Conservation (phyloP, 139 green algal genomes). For the Tetraselmis chui region DNA sequence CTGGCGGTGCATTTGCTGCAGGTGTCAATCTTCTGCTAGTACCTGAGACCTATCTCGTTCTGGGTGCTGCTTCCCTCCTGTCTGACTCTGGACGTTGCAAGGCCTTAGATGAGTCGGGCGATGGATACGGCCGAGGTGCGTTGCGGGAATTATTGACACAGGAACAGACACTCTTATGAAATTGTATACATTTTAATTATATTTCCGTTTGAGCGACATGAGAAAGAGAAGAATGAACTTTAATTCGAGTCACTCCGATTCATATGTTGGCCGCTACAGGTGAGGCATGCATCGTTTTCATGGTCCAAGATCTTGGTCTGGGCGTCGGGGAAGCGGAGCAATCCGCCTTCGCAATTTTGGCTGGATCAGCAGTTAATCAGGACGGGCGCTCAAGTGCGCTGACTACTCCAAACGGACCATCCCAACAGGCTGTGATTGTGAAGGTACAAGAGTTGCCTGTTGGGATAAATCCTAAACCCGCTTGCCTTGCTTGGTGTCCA, state of each 20-base stretch:
- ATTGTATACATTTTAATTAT: no score
- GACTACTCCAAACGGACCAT: slow-evolving; percentile 80
- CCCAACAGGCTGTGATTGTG: slow-evolving; percentile 69
- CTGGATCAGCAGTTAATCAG: slow-evolving; percentile 40
- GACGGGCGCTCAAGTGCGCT: slow-evolving; percentile 74
- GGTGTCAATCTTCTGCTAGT: slow-evolving; percentile 46
- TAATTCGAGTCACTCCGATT: no score
- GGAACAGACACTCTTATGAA: no score
- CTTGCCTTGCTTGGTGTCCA: slow-evolving; percentile 5
- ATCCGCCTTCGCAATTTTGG: not conserved
- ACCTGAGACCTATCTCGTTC: slow-evolving; percentile 27
- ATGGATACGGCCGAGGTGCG: slow-evolving; percentile 64
- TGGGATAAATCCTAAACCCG: no score
- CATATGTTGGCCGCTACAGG: slow-evolving; percentile 17
- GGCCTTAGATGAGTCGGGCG: slow-evolving; percentile 53
- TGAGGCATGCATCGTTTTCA: slow-evolving; percentile 42
- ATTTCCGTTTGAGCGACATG: no score
- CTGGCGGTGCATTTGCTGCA: slow-evolving; percentile 21
- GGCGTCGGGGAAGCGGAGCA: not conserved
- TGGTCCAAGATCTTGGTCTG: slow-evolving; percentile 1
- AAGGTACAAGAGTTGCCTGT: no score
- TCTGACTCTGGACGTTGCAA: slow-evolving; percentile 57
- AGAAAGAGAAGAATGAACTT: no score
- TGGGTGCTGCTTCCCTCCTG: slow-evolving; percentile 50
- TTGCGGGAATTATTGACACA: no score